phyloP scores from a whole-genome alignment of 148 eudicot genomes.

The Cornus florida region DNA sequence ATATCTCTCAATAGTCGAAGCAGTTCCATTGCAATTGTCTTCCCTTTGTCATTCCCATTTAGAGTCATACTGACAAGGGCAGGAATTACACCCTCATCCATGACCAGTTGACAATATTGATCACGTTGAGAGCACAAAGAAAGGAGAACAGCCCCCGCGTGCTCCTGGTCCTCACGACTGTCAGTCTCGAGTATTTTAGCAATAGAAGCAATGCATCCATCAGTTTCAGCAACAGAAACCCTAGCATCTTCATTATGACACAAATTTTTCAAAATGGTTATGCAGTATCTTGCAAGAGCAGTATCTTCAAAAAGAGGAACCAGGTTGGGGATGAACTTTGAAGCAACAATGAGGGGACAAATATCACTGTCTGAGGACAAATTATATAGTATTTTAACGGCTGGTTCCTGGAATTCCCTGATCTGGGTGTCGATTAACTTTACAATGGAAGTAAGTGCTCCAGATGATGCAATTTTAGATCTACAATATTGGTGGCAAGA shows the following conservation, averaged over 20 bases:
- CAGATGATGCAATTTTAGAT: constrained; percentile 40
- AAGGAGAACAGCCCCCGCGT: constrained; percentile 56
- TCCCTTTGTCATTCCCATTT: constrained; percentile 65
- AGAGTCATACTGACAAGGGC: constrained; percentile 32
- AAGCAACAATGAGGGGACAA: constrained; percentile 30
- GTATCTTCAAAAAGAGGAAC: constrained; percentile 51
- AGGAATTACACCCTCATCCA: constrained; percentile 73
- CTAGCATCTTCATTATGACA: constrained; percentile 42
- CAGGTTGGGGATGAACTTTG: constrained; percentile 52
- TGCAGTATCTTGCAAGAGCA: constrained; percentile 44
- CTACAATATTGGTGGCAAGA: constrained; percentile 29
- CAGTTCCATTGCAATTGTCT: constrained; percentile 55
- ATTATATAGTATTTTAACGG: constrained; percentile 54
- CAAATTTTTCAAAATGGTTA: constrained; percentile 56
- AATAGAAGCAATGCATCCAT: constrained; percentile 68
- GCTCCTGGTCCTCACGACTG: constrained; percentile 57
- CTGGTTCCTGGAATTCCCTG: constrained; percentile 42
- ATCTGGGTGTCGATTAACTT: constrained; percentile 43
- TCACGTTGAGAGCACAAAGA: constrained; percentile 55
- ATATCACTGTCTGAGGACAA: constrained; percentile 37
- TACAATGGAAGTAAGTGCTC: constrained; percentile 42
- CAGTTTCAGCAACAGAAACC: constrained; percentile 47
- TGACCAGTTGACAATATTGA: constrained; percentile 53
- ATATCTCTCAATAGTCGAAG: constrained; percentile 47
- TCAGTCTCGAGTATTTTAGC: constrained; percentile 54